These are phyloP conservation scores for Citrus maxima DNA, from an alignment of 345 rosid genomes.

Conservation along the genomic window DNA sequence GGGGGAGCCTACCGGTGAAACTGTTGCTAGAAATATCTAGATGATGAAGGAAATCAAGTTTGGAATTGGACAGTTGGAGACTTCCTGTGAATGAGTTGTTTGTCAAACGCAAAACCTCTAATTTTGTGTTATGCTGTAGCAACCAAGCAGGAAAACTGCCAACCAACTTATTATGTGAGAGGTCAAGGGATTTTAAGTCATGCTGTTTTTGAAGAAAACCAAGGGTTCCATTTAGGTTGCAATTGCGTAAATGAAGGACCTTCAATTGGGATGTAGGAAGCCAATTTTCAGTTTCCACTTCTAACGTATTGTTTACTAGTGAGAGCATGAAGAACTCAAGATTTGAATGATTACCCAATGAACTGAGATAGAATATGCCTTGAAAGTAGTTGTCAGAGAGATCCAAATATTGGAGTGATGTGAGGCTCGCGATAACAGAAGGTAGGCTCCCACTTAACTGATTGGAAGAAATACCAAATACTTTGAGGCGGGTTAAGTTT, in stretches of 20 bases:
- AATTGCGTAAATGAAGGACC: background rate
- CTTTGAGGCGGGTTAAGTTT: slow-evolving; percentile 11
- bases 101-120: background rate
- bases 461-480: background rate
- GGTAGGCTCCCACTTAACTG: background rate
- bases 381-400: background rate
- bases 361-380: background rate
- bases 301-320: background rate
- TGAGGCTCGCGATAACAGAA: background rate
- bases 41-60: background rate
- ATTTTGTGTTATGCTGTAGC: background rate
- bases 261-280: slow-evolving; percentile 2
- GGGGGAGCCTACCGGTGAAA: background rate
- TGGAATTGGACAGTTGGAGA: background rate
- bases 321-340: no score
- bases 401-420: background rate
- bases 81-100: background rate
- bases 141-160: background rate
- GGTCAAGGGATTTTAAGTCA: background rate
- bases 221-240: background rate
- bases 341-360: background rate
- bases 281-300: background rate
- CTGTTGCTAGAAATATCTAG: background rate
- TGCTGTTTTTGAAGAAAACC: background rate
- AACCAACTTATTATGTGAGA: background rate